These are phyloP conservation scores for Candida coleopterorum DNA, from an alignment of 805 yeast genomes.

Conservation along the genomic window DNA sequence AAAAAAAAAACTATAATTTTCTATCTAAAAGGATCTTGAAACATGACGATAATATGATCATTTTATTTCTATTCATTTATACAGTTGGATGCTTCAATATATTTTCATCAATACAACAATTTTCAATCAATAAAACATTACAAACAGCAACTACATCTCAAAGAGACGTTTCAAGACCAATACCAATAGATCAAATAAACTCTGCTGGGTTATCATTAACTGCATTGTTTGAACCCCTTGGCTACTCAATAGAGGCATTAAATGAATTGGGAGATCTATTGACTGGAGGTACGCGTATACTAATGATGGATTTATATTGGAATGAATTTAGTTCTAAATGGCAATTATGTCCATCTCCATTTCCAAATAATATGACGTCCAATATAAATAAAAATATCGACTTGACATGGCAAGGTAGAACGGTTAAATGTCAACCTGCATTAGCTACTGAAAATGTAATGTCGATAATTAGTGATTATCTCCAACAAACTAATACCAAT, in stretches of 20 bases:
- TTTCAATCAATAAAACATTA: constrained; percentile 2
- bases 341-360: constrained; percentile 54
- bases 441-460: constrained; percentile 22
- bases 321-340: constrained; percentile 40
- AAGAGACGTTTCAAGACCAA: constrained; percentile 26
- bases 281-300: constrained; percentile 40
- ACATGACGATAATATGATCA: not conserved
- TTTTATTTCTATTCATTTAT: not conserved
- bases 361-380: constrained; percentile 22
- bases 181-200: constrained; percentile 31
- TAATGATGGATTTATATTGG: constrained; percentile 55
- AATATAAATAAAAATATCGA: constrained; percentile 9
- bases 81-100: not conserved
- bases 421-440: constrained; percentile 25
- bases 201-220: constrained; percentile 30
- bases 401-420: constrained; percentile 23
- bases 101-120: not conserved
- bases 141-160: constrained; percentile 26
- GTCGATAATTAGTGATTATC: constrained; percentile 14
- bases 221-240: constrained; percentile 24
- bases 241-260: constrained; percentile 20
- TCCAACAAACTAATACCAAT: constrained; percentile 26
- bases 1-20: no score
- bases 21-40: no score
- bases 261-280: constrained; percentile 24